Conservation (phyloP, 1,139 yeast genomes). For the Debaryomycetaceae sp. region DNA sequence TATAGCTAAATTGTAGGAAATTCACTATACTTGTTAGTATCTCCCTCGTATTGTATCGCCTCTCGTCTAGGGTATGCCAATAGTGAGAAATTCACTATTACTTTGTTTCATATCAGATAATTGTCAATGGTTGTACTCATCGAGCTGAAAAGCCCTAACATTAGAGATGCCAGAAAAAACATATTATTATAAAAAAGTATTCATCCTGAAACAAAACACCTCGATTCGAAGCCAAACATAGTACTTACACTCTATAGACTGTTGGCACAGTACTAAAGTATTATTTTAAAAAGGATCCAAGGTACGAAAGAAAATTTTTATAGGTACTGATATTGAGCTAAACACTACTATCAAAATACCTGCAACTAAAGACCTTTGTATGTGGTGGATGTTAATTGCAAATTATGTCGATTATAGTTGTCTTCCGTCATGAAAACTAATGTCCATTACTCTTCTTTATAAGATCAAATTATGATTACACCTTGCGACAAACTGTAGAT, state of each 20-base stretch:
- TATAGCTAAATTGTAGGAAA: not conserved
- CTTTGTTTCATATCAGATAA: conserved; percentile 36
- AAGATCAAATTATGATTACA: not conserved
- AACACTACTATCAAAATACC: not conserved
- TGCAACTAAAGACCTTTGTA: not conserved
- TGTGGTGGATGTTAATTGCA: not conserved
- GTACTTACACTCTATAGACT: not conserved
- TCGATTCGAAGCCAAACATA: not conserved
- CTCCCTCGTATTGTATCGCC: not conserved
- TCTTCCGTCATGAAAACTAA: not conserved
- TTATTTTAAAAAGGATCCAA: not conserved
- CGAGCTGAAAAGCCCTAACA: conserved; percentile 59
- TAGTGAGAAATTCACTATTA: not conserved
- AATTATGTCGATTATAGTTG: not conserved
- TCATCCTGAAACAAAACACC: conserved; percentile 28
- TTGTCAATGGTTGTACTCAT: conserved; percentile 58
- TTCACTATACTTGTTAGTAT: not conserved
- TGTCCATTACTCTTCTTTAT: not conserved
- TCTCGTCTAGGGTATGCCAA: not conserved
- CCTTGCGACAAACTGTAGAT: too few relatives aligned
- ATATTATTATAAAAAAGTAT: conserved; percentile 27
- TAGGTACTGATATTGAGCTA: not conserved
- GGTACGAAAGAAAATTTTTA: not conserved
- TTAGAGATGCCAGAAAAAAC: conserved; percentile 75
- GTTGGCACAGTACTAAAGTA: not conserved